Evolutionary conservation across 495 filamentous ascomycete genomes (phyloP).

Genomic region (Lophiotrema nucula): DNA sequence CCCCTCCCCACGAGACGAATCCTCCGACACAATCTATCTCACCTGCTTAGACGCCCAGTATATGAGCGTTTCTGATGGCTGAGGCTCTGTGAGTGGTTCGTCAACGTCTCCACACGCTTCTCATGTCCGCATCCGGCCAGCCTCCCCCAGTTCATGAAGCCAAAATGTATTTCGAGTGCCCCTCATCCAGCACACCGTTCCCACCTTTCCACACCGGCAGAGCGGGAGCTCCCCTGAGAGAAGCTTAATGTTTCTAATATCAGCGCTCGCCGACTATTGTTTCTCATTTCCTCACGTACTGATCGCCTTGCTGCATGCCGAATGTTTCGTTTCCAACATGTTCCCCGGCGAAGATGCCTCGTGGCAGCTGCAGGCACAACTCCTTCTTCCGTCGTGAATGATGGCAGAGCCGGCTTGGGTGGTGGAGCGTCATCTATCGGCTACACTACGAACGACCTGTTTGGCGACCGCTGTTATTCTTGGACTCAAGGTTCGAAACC

Average conservation of each 20-base stretch:
- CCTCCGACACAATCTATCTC: constrained; percentile 26
- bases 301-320: background rate
- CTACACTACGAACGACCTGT: background rate
- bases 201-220: background rate
- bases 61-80: background rate
- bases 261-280: background rate
- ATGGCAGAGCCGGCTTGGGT: background rate
- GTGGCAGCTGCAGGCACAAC: constrained; percentile 5
- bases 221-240: constrained; percentile 21
- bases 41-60: constrained; percentile 28
- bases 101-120: background rate
- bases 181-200: background rate
- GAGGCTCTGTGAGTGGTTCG: constrained; percentile 4
- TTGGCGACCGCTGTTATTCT: background rate
- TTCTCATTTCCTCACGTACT: background rate
- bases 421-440: background rate
- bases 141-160: background rate
- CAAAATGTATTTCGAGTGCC: constrained; percentile 4
- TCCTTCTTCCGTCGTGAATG: background rate
- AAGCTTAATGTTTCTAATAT: constrained; percentile 30
- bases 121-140: constrained; percentile 16
- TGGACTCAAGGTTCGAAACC: constrained; percentile 4
- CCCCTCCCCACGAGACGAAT: too few relatives aligned
- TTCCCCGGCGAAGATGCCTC: constrained; percentile 3
- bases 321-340: constrained; percentile 8